A percentile compares a stretch with the other conserved stretches of the same genome.
Evolutionary conservation across 2,329 filamentous ascomycete genomes (phyloP).

Genomic region (Epichloe coenophiala): DNA sequence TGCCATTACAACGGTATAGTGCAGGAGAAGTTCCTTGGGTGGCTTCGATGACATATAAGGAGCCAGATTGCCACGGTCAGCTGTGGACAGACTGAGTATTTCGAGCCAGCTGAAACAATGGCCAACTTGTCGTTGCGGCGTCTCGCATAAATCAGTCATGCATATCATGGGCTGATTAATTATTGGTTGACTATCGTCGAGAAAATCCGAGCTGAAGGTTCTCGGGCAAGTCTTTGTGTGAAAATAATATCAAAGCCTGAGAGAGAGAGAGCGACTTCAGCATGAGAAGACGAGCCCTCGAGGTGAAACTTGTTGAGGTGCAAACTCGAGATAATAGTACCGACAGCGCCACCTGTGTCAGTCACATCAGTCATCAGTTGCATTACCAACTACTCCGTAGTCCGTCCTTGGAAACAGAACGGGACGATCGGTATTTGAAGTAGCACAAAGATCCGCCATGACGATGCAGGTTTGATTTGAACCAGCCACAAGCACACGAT

Average conservation of each 20-base stretch:
- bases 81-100: slow-evolving; percentile 18
- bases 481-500: neutral
- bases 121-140: neutral
- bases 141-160: neutral
- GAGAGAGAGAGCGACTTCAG: neutral
- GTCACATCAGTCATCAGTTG: too few relatives aligned
- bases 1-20: slow-evolving; percentile 57
- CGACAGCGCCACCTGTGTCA: neutral
- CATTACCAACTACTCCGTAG: neutral
- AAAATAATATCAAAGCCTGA: neutral
- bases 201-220: neutral
- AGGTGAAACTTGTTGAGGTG: neutral
- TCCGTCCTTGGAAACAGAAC: neutral
- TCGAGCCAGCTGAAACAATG: neutral
- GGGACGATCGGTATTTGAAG: neutral
- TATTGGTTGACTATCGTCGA: neutral
- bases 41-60: slow-evolving; percentile 42
- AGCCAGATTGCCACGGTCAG: slow-evolving; percentile 47
- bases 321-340: neutral
- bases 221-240: neutral
- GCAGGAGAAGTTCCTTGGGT: slow-evolving; percentile 63
- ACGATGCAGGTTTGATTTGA: neutral
- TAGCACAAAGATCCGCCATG: neutral
- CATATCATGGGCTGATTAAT: neutral
- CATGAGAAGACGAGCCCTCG: neutral